phyloP scores from a whole-genome alignment of 1,139 yeast genomes.

The Hemisphaericaspora xylanilytica region DNA sequence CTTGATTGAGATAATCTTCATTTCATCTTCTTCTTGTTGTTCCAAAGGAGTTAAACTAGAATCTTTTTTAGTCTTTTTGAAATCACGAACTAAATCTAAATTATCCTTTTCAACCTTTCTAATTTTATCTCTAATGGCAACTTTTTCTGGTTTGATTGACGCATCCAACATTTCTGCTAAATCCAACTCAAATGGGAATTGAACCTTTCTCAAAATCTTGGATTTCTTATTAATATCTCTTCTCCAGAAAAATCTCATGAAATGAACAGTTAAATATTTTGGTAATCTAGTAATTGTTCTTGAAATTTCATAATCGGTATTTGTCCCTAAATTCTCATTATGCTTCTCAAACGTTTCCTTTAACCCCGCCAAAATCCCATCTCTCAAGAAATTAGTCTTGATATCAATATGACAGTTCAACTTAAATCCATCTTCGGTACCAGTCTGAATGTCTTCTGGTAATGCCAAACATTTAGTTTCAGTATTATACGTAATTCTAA shows the following conservation, averaged over 20 bases:
- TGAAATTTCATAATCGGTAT: conserved; percentile 67
- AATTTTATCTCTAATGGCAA: conserved; percentile 72
- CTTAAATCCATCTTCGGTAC: conserved; percentile 56
- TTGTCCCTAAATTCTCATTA: conserved; percentile 64
- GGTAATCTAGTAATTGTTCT: conserved; percentile 81
- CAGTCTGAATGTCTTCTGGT: conserved; percentile 50
- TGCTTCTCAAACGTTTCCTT: conserved; percentile 76
- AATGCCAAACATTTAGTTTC: conserved; percentile 59
- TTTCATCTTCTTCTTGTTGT: conserved; percentile 47
- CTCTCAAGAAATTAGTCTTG: conserved; percentile 82
- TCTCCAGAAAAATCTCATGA: conserved; percentile 95
- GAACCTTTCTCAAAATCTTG: conserved; percentile 88
- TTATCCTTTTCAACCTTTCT: conserved; percentile 76
- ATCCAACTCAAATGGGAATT: conserved; percentile 91
- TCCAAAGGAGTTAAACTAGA: conserved; percentile 36
- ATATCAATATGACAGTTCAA: conserved; percentile 86
- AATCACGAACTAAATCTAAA: conserved; percentile 69
- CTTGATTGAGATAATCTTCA: conserved; percentile 46
- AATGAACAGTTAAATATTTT: conserved; percentile 83
- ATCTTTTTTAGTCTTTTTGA: conserved; percentile 63
- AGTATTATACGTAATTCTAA: conserved; percentile 64
- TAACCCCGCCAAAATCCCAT: conserved; percentile 76
- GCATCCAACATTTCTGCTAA: conserved; percentile 82
- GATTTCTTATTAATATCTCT: conserved; percentile 87
- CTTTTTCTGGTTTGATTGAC: conserved; percentile 62